Percentiles rank a stretch among this genome's conserved stretches.
These are phyloP conservation scores for Chlorella sp. DNA, from an alignment of 139 green algal species.

Conservation along the genomic window DNA sequence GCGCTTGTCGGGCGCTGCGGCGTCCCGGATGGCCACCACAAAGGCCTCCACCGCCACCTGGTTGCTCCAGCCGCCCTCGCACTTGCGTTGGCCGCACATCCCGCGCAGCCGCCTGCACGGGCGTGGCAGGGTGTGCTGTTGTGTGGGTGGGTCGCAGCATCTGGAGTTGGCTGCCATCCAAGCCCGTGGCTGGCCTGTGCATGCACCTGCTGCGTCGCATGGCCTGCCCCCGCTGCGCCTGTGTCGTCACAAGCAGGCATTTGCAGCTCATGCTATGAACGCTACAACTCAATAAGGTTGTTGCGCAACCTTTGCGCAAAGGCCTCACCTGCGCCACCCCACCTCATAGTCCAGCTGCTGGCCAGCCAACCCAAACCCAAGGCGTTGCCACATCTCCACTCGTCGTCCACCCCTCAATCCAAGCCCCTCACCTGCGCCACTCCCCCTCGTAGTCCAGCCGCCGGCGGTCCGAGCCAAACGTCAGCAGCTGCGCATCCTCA, in stretches of 20 bases:
- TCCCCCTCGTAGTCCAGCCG: slow-evolving; percentile 38
- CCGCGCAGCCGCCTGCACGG: slow-evolving; percentile 26
- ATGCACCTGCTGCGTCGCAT: too few species aligned
- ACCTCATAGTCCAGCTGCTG: too few species aligned
- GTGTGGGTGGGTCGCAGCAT: neutral
- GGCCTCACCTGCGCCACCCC: neutral
- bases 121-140: slow-evolving; percentile 9
- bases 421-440: slow-evolving; percentile 26
- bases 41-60: slow-evolving; percentile 55
- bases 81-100: too few species aligned
- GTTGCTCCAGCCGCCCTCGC: slow-evolving; percentile 15
- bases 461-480: slow-evolving; percentile 35
- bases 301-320: neutral
- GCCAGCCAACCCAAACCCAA: too few species aligned
- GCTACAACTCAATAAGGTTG: too few species aligned
- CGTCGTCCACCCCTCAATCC: neutral
- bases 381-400: neutral
- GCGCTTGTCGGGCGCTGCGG: slow-evolving; percentile 46
- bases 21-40: slow-evolving; percentile 66
- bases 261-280: too few species aligned
- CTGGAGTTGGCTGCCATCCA: neutral
- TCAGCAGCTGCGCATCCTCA: slow-evolving; percentile 20
- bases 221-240: too few species aligned
- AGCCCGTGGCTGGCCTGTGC: too few species aligned
- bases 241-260: too few species aligned